Evolutionary conservation across 495 filamentous ascomycete species (phyloP).

Genomic region (Penicillium parvum): DNA sequence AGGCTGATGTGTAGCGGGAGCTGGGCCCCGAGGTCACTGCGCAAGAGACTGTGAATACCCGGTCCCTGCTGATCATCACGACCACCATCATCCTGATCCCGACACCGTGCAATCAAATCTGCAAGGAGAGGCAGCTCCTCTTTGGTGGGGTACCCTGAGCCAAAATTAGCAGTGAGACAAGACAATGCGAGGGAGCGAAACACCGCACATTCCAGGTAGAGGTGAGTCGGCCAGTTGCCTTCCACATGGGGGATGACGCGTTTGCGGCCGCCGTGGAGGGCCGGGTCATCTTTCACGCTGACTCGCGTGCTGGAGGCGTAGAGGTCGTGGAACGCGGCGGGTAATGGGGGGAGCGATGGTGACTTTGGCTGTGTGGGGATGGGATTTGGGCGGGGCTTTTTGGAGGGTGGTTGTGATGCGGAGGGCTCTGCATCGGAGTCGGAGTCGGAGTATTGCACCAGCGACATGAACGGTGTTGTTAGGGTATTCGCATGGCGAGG

Average conservation of each 20-base stretch:
- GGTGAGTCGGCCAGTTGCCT: constrained; percentile 88
- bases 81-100: constrained; percentile 9
- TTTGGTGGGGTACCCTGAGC: constrained; percentile 64
- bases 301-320: constrained; percentile 73
- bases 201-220: constrained; percentile 89
- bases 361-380: too few species aligned
- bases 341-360: constrained; percentile 85
- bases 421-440: constrained; percentile 46
- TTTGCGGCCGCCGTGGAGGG: constrained; percentile 77
- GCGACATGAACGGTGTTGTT: constrained; percentile 40
- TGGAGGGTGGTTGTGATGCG: constrained; percentile 20
- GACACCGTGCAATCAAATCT: constrained; percentile 44
- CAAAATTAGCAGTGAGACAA: neutral
- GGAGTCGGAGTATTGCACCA: constrained; percentile 77
- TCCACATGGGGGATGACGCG: constrained; percentile 77
- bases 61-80: neutral
- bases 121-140: constrained; percentile 51
- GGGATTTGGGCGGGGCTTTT: constrained; percentile 19
- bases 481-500: neutral
- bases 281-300: constrained; percentile 74
- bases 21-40: constrained; percentile 71
- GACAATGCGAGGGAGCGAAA: constrained; percentile 2
- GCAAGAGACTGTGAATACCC: constrained; percentile 56
- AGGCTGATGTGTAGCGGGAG: constrained; percentile 87
- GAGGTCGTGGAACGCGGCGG: constrained; percentile 77